Conservation (phyloP, 345 rosid genomes). For the Corchorus olitorius region DNA sequence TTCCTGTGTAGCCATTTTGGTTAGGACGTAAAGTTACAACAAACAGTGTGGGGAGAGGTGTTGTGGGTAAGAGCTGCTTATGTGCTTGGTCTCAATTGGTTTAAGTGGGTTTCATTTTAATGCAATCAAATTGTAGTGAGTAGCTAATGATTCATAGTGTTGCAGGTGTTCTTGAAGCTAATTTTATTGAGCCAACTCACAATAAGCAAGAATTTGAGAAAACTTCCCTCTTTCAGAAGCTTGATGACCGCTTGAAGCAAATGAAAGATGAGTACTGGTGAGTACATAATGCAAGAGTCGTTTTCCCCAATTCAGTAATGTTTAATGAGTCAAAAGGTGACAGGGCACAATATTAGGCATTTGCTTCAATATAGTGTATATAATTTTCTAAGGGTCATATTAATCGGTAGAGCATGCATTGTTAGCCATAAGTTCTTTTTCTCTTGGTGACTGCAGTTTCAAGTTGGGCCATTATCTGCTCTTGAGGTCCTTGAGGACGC, state of each 20-base stretch:
- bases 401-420: not conserved
- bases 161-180: conserved; percentile 34
- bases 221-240: conserved; percentile 31
- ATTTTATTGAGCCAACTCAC: conserved; percentile 32
- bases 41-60: conserved; percentile 22
- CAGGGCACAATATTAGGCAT: not conserved
- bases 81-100: not conserved
- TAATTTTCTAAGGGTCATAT: not conserved
- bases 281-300: not conserved
- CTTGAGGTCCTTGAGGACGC: not conserved
- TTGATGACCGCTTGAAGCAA: conserved; percentile 30
- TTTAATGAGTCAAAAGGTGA: not conserved
- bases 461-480: not conserved
- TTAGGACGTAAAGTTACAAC: conserved; percentile 5
- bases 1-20: conserved; percentile 33
- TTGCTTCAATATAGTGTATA: not conserved
- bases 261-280: conserved; percentile 36
- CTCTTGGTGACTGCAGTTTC: not conserved
- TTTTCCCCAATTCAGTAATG: not conserved
- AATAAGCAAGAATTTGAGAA: conserved; percentile 40
- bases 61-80: conserved; percentile 31
- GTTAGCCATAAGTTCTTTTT: not conserved
- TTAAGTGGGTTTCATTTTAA: not conserved
- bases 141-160: not conserved
- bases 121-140: not conserved